Percentiles rank a stretch among this genome's conserved stretches.
Evolutionary conservation across 768 basidiomycete species (phyloP).

Genomic region (Suillus bovinus): DNA sequence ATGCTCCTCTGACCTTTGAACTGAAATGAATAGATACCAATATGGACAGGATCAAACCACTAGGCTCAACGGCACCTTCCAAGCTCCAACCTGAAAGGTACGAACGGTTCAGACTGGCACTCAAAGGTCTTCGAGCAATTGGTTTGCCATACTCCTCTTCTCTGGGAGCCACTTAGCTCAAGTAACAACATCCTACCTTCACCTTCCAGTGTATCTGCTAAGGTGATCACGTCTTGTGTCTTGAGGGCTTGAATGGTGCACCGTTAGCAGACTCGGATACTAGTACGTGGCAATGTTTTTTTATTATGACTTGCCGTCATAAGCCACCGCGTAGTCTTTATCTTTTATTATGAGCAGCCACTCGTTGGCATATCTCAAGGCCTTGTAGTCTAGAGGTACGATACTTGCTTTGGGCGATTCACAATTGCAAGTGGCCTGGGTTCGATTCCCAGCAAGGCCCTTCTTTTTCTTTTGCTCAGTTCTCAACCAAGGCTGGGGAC

Average conservation of each 20-base stretch:
- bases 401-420: constrained; percentile 36
- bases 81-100: neutral
- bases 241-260: neutral
- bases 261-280: no score
- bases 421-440: constrained; percentile 25
- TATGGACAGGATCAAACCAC: neutral
- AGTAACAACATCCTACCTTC: neutral
- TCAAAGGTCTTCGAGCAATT: neutral
- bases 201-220: neutral
- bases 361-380: no score
- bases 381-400: constrained; percentile 41
- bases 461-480: constrained; percentile 6
- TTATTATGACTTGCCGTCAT: neutral
- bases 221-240: neutral
- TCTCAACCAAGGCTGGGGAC: neutral
- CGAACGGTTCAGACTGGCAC: neutral
- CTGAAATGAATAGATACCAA: neutral
- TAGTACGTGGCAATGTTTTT: neutral
- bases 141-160: neutral
- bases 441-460: constrained; percentile 27
- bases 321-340: neutral
- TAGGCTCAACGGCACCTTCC: neutral
- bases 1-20: neutral
- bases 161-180: neutral
- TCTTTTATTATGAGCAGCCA: no score